These are phyloP conservation scores for Porpolomopsis calyptriformis DNA, from an alignment of 768 basidiomycete species.

Conservation along the genomic window DNA sequence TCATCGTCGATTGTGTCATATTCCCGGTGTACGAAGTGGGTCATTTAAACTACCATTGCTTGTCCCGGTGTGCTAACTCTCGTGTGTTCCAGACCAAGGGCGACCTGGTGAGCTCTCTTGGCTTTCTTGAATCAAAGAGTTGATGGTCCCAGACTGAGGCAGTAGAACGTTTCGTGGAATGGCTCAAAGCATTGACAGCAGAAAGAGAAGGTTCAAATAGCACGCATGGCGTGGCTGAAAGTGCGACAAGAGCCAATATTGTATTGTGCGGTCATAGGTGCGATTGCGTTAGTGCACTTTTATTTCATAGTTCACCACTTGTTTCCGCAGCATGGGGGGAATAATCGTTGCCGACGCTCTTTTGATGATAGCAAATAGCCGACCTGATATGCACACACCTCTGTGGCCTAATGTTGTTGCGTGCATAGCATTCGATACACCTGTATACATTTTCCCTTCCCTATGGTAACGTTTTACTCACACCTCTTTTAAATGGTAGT, in stretches of 20 bases:
- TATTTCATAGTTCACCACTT: background rate
- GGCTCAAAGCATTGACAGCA: constrained; percentile 86
- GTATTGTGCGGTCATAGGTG: constrained; percentile 88
- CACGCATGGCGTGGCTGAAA: too few species aligned
- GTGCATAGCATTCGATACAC: constrained; percentile 82
- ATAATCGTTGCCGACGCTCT: constrained; percentile 79
- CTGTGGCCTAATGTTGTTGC: constrained; percentile 87
- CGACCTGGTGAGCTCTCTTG: constrained; percentile 63
- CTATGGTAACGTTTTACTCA: background rate
- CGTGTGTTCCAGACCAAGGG: constrained; percentile 61
- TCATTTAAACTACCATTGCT: background rate
- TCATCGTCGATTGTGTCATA: constrained; percentile 59
- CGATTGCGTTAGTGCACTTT: constrained; percentile 9
- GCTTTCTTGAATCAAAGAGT: background rate
- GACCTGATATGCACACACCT: constrained; percentile 53
- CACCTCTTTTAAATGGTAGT: constrained; percentile 34
- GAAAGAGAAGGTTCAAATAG: constrained; percentile 66
- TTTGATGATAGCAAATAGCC: constrained; percentile 55
- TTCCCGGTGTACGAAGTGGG: constrained; percentile 85
- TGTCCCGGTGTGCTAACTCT: background rate
- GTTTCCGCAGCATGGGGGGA: constrained; percentile 72
- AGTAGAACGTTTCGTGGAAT: constrained; percentile 79
- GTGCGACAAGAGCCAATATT: constrained; percentile 70
- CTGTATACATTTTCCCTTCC: constrained; percentile 33
- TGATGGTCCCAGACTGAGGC: constrained; percentile 51